These are phyloP conservation scores for Arachnomyces sp. DNA, from an alignment of 2,329 filamentous ascomycete genomes.

Conservation along the genomic window DNA sequence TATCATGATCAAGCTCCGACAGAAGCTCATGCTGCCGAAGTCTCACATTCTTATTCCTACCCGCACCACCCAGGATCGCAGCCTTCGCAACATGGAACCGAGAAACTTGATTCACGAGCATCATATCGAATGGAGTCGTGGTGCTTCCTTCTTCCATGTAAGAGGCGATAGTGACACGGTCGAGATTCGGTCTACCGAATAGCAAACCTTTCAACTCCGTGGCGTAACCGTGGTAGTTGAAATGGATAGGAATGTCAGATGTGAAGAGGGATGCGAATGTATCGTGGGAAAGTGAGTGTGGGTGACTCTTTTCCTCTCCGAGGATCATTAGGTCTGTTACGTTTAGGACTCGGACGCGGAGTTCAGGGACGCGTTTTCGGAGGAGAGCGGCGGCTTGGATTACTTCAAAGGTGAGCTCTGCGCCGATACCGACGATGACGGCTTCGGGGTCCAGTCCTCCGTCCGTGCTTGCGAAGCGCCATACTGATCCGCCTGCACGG, in stretches of 20 bases:
- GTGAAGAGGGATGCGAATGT: slow-evolving; percentile 54
- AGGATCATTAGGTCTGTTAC: slow-evolving; percentile 61
- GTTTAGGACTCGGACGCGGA: slow-evolving; percentile 56
- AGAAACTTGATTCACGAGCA: slow-evolving; percentile 55
- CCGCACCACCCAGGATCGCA: slow-evolving; percentile 45
- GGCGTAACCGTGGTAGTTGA: slow-evolving; percentile 62
- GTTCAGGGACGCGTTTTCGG: slow-evolving; percentile 40
- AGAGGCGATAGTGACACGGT: slow-evolving; percentile 49
- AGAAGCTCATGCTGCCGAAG: slow-evolving; percentile 40
- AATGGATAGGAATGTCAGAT: slow-evolving; percentile 47
- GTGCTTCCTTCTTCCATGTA: slow-evolving; percentile 61
- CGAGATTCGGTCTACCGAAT: slow-evolving; percentile 48
- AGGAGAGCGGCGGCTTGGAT: slow-evolving; percentile 54
- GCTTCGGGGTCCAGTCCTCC: slow-evolving; percentile 53
- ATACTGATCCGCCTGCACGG: slow-evolving; percentile 51
- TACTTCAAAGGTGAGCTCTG: slow-evolving; percentile 60
- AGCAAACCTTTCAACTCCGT: slow-evolving; percentile 55
- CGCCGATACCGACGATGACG: slow-evolving; percentile 57
- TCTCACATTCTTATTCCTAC: slow-evolving; percentile 42
- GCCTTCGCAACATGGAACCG: slow-evolving; percentile 53
- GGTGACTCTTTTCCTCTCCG: slow-evolving; percentile 48
- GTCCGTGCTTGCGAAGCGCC: slow-evolving; percentile 55
- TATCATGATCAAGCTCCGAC: slow-evolving; percentile 42
- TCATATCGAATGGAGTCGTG: slow-evolving; percentile 64
- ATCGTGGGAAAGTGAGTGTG: slow-evolving; percentile 48